Evolutionary conservation across 2,329 filamentous ascomycete genomes (phyloP), one percentile per base, ranked within the genome.

Genomic region (Capronia americana): DNA sequence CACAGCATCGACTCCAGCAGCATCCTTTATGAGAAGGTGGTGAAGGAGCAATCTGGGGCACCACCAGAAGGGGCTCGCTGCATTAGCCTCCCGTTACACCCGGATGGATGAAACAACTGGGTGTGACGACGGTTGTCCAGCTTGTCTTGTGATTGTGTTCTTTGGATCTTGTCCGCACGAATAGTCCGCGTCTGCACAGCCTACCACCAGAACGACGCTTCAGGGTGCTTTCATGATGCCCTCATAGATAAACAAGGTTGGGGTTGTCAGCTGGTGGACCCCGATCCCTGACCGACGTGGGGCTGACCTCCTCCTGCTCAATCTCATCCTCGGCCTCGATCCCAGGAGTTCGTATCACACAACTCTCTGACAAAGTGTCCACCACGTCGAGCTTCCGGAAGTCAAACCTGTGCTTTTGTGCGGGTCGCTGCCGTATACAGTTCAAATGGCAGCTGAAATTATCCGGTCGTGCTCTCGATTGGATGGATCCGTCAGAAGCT

Each of bases 331-430:
- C 38, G 17, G 38, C 17, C 32, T 24, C 30, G 57, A 30, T 59
- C 28, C 20, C 48, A 44, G n/a, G 23, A 28, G 20, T 59, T 12
- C 23, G 41, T 4, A 17, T n/a, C 26, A 30, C 53, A 56, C 10
- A 12, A 12, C 8, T 50, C 10, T 11, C 23, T 26, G 34, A 58
- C 20, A 28, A 23, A 41, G 34, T 28, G 20, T n/a, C 41, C 17
- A 8, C 26, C 14, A 12, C 28, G 26, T 50, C 38, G 2, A 44
- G 38, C 17, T 44, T 20, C 38, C 17, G 14, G n/a, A 32, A 41
- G n/a, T 51, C 58, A 61, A 54, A 51, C 30, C 12, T 24, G 57
- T 51, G 58, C 46, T 55, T 55, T 55, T 55, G 53, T 30, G 24
- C 12, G 28, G 24, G 28, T 55, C 53, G 26, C 28, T 20, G 30